Base-by-base conservation (phyloP, 2,329 filamentous ascomycete genomes). In the Xylariaceae sp. region DNA sequence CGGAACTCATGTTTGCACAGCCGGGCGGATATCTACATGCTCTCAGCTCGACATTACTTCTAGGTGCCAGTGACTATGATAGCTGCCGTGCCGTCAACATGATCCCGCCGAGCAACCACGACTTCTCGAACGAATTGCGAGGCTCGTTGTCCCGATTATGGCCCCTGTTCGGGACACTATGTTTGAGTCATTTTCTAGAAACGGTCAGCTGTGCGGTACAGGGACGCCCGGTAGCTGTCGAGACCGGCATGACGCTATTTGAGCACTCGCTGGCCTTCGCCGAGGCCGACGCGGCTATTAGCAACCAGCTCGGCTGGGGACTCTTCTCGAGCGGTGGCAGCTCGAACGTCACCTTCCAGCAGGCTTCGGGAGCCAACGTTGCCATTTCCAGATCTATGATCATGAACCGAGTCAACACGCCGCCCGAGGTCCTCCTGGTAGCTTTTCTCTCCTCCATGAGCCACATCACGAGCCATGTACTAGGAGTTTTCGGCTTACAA, bases 211-310 rank as follows among this genome's bases (percentile, higher is more conserved):
- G 91, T 71, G 91, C 93, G 9, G 82, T 98, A 6, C 91, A 96
- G 71, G 93, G 93, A 29, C 86, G 89, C 2, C 83, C 86, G 2
- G 84, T 91, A 0, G 85, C 89, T 60, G 89, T 90, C 0, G 95
- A 98, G 74, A 96, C 91, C 1, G 93, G 92, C 18, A 96, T 98
- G 90, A 96, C 93, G 0, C 83, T 97, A 2, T 96, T 98, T 67
- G 95, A 99, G 71, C 93, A 97, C 69, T 97, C 93, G 0, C 80
- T 99, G 7, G 93, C 93, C 2, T 99, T 98, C 75, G 91, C 93
- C 10, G 95, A 99, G 73, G 93, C 93, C 7, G 95, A 99, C 71
- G 89, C 90, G 26, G 89, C 93, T 61, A 87, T 97, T 44, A 88
- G 87, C 65, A 90, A 88, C 62, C 89, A 92, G 48, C 82, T 96